These are phyloP conservation scores for Fusarium sp. DNA, from an alignment of 2,329 filamentous ascomycete genomes.

Conservation along the genomic window DNA sequence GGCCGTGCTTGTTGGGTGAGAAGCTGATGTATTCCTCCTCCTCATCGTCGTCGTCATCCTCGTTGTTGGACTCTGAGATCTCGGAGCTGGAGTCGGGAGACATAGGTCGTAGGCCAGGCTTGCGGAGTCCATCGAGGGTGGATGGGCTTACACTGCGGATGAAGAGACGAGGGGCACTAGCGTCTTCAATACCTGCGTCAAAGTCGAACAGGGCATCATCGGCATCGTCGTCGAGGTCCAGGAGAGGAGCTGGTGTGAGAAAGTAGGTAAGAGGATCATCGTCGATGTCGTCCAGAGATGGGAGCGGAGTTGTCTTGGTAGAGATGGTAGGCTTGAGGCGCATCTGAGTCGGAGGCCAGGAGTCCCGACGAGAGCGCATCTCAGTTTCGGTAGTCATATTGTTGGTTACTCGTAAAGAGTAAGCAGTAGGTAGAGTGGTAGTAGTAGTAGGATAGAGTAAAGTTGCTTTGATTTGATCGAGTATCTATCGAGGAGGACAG, in stretches of 20 bases:
- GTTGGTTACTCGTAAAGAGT: constrained; percentile 3
- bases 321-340: constrained; percentile 57
- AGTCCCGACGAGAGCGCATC: constrained; percentile 55
- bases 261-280: constrained; percentile 68
- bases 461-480: constrained; percentile 2
- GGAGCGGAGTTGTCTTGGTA: constrained; percentile 53
- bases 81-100: constrained; percentile 49
- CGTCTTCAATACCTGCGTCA: constrained; percentile 68
- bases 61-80: constrained; percentile 58
- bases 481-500: constrained; percentile 10
- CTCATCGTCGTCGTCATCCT: constrained; percentile 60
- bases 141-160: constrained; percentile 68
- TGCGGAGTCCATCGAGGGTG: constrained; percentile 63
- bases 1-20: constrained; percentile 52
- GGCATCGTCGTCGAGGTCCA: constrained; percentile 56
- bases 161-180: constrained; percentile 56
- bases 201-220: constrained; percentile 62
- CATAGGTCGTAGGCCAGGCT: constrained; percentile 48
- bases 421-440: not conserved
- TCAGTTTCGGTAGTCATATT: constrained; percentile 52
- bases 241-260: constrained; percentile 60
- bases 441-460: not conserved
- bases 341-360: constrained; percentile 65
- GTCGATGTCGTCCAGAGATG: constrained; percentile 61
- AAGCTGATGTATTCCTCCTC: constrained; percentile 64